These are phyloP conservation scores for Talaromyces sp. DNA, from an alignment of 2,329 filamentous ascomycete species.

Conservation along the genomic window DNA sequence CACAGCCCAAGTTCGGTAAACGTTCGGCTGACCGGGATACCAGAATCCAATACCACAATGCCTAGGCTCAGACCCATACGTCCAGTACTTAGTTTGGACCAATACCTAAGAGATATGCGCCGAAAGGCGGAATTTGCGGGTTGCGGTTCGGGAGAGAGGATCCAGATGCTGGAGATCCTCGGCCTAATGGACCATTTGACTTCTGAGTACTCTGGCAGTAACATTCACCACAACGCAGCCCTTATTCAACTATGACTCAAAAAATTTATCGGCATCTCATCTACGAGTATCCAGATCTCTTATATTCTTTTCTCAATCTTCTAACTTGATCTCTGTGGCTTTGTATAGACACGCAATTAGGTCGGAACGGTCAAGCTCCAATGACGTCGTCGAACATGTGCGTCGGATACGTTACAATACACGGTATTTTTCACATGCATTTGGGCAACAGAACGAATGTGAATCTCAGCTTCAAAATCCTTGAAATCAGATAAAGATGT, in stretches of 20 bases:
- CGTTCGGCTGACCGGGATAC: slow-evolving; percentile 43
- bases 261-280: slow-evolving; percentile 16
- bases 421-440: slow-evolving; percentile 26
- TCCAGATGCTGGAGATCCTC: slow-evolving; percentile 40
- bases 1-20: slow-evolving; percentile 40
- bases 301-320: not conserved
- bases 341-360: not conserved
- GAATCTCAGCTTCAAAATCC: not conserved
- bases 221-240: slow-evolving; percentile 7
- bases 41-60: slow-evolving; percentile 21
- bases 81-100: slow-evolving; percentile 5
- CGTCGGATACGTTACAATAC: slow-evolving; percentile 21
- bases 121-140: slow-evolving; percentile 30
- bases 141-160: slow-evolving; percentile 42
- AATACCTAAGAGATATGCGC: slow-evolving; percentile 33
- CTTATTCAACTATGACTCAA: not conserved
- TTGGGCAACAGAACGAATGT: not conserved
- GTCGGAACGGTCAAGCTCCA: slow-evolving; percentile 8
- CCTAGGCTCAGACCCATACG: slow-evolving; percentile 22
- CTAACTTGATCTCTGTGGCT: not conserved
- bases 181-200: slow-evolving; percentile 38
- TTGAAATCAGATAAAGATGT: not conserved
- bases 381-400: slow-evolving; percentile 28
- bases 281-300: not conserved
- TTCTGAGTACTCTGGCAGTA: slow-evolving; percentile 12